Evolutionary conservation across 306 rosid species (phyloP).

Genomic region (Pyrus bretschneideri): DNA sequence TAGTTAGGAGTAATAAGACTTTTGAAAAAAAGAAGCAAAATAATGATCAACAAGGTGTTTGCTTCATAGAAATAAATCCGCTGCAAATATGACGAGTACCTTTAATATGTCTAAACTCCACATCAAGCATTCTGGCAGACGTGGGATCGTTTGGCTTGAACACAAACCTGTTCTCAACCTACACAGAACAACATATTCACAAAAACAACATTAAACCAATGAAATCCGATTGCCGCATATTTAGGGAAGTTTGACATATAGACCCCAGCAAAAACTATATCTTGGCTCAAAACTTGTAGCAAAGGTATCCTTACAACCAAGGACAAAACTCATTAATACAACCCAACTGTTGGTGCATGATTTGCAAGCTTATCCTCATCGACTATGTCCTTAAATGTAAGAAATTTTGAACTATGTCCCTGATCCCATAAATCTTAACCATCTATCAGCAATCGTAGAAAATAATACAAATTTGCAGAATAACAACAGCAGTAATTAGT

Average conservation of each 20-base stretch:
- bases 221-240: neutral
- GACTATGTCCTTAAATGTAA: too few species aligned
- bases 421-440: neutral
- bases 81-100: slow-evolving; percentile 24
- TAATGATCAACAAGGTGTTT: neutral
- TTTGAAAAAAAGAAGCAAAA: neutral
- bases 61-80: neutral
- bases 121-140: slow-evolving; percentile 51
- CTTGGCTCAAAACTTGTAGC: too few species aligned
- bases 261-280: too few species aligned
- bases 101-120: slow-evolving; percentile 47
- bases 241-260: too few species aligned
- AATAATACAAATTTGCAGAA: neutral
- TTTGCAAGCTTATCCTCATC: too few species aligned
- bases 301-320: too few species aligned
- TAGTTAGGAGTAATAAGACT: neutral
- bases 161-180: slow-evolving; percentile 50
- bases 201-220: neutral
- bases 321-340: too few species aligned
- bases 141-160: slow-evolving; percentile 74
- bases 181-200: slow-evolving; percentile 10
- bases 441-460: too few species aligned
- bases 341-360: too few species aligned
- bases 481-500: neutral
- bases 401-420: too few species aligned